A percentile compares a stretch with the other conserved stretches of the same genome.
These are phyloP conservation scores for Diversispora eburnea DNA, from an alignment of 192 early-diverging fungal genomes.

Conservation along the genomic window DNA sequence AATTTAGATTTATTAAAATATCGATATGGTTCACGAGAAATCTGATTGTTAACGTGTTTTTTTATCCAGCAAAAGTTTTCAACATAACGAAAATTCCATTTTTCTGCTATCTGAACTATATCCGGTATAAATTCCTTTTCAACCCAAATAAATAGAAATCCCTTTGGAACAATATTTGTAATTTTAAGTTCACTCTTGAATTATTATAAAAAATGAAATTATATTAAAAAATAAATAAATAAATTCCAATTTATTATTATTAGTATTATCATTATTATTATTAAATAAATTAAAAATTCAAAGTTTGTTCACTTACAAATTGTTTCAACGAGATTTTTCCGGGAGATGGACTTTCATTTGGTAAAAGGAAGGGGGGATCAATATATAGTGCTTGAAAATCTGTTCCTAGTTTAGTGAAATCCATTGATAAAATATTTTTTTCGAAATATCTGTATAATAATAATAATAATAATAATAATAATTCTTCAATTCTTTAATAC, in stretches of 20 bases:
- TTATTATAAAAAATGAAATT: background rate
- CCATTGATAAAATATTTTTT: slow-evolving; percentile 43
- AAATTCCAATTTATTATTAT: slow-evolving; percentile 16
- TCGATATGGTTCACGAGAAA: slow-evolving; percentile 58
- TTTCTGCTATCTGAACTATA: slow-evolving; percentile 67
- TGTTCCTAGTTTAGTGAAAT: slow-evolving; percentile 56
- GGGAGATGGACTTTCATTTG: slow-evolving; percentile 52
- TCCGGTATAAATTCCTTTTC: slow-evolving; percentile 89
- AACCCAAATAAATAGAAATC: slow-evolving; percentile 92
- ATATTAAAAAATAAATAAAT: slow-evolving; percentile 3
- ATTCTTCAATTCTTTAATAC: background rate
- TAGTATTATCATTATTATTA: too few species aligned
- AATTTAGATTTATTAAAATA: slow-evolving; percentile 89
- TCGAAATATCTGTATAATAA: slow-evolving; percentile 40
- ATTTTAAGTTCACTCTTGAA: slow-evolving; percentile 47
- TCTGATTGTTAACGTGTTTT: slow-evolving; percentile 74
- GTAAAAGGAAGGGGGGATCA: slow-evolving; percentile 82
- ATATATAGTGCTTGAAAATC: slow-evolving; percentile 84
- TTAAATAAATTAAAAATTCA: slow-evolving; percentile 38
- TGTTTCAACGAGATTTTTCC: slow-evolving; percentile 66
- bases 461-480: background rate
- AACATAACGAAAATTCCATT: slow-evolving; percentile 89
- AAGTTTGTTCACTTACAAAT: slow-evolving; percentile 42
- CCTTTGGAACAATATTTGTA: slow-evolving; percentile 62
- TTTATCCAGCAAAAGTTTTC: slow-evolving; percentile 98